A percentile compares a stretch with the other conserved stretches of the same genome.
Conservation (phyloP, 202 grass and related monocot species). For the Bolboschoenoplectus hybrid region DNA sequence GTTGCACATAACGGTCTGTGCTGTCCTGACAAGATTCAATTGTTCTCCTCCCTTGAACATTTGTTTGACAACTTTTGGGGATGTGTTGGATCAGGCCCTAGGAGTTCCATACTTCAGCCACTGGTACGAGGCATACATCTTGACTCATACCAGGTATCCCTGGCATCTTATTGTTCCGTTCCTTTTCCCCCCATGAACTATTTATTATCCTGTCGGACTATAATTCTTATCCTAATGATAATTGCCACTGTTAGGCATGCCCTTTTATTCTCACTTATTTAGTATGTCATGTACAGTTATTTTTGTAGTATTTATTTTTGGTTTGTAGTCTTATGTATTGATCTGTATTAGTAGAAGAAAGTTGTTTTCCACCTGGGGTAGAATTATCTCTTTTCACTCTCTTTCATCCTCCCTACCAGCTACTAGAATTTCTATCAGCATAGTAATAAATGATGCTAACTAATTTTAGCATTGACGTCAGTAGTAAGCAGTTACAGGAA, state of each 20-base stretch:
- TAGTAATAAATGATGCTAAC: neutral
- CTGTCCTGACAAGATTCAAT: neutral
- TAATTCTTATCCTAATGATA: neutral
- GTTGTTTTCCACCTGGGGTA: neutral
- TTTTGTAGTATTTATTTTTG: neutral
- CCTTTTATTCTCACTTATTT: neutral
- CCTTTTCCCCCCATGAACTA: neutral
- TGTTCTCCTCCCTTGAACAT: neutral
- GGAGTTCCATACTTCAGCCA: neutral
- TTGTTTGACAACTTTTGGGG: no score
- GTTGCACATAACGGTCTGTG: neutral
- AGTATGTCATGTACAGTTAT: conserved; percentile 7
- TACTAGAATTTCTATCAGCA: neutral
- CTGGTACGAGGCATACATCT: neutral
- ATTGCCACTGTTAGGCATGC: neutral
- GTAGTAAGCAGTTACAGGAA: neutral
- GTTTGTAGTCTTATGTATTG: neutral
- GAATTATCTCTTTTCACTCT: neutral
- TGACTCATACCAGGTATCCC: neutral
- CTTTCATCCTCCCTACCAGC: neutral
- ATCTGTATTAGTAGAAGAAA: neutral
- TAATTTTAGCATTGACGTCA: neutral
- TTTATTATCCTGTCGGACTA: neutral
- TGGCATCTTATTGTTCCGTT: neutral
- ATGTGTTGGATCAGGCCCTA: no score